These are phyloP conservation scores for Ogataea trehaloabstinens DNA, from an alignment of 805 yeast species.

Conservation along the genomic window DNA sequence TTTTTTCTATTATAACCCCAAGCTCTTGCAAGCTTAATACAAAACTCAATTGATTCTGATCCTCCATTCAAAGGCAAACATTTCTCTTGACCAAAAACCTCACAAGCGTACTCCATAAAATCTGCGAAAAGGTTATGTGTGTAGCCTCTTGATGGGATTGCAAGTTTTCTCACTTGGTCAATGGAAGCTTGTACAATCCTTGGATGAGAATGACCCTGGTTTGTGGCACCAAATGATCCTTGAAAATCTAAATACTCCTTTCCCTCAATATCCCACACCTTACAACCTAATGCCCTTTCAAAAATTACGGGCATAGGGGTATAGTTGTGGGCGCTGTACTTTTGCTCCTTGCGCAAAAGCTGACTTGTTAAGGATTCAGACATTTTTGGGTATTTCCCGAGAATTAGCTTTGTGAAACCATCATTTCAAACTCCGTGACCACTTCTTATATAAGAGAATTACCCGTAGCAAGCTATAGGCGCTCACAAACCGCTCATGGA, in stretches of 20 bases:
- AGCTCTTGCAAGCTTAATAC: conserved; percentile 35
- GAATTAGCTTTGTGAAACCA: no score
- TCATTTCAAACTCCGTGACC: no score
- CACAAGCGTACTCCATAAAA: conserved; percentile 27
- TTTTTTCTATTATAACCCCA: conserved; percentile 31
- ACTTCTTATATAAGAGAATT: no score
- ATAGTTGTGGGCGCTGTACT: conserved; percentile 27
- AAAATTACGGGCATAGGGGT: conserved; percentile 28
- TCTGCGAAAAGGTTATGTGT: conserved; percentile 23
- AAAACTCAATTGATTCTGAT: conserved; percentile 36
- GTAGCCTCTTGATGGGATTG: conserved; percentile 30
- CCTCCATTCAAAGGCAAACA: conserved; percentile 33
- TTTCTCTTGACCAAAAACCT: conserved; percentile 25
- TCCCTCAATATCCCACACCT: conserved; percentile 26
- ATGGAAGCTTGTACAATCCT: conserved; percentile 28
- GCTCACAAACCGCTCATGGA: no score
- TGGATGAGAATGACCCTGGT: conserved; percentile 31
- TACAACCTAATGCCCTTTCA: conserved; percentile 20
- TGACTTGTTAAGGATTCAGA: no score
- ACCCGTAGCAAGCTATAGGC: no score
- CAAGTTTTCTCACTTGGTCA: conserved; percentile 29
- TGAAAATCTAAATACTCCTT: conserved; percentile 26
- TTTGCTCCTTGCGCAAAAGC: conserved; percentile 16
- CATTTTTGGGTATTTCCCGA: no score
- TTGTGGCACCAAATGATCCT: conserved; percentile 27